Percentiles rank a stretch among this genome's conserved stretches.
Conservation (phyloP, 495 filamentous ascomycete species). For the Annulohypoxylon stygium region DNA sequence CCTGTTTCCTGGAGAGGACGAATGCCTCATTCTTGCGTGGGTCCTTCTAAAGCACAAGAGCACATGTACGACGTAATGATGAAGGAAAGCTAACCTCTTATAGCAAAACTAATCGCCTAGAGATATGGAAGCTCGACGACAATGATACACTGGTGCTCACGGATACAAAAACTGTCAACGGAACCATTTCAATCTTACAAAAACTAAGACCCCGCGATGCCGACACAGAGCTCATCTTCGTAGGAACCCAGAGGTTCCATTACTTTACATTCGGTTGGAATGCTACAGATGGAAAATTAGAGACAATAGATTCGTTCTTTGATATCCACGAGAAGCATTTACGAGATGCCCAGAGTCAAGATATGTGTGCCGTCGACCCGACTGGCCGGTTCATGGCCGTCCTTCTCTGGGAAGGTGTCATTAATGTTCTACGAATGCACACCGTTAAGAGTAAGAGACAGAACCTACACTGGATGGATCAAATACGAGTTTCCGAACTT, state of each 20-base stretch:
- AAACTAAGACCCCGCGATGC: conserved; percentile 81
- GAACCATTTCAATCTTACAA: conserved; percentile 86
- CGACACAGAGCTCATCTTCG: conserved; percentile 86
- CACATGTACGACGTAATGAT: conserved; percentile 17
- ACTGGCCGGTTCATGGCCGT: conserved; percentile 83
- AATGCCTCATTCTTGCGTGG: conserved; percentile 90
- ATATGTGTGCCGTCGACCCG: conserved; percentile 86
- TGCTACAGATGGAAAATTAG: conserved; percentile 67
- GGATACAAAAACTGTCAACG: conserved; percentile 78
- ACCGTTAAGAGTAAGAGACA: conserved; percentile 67
- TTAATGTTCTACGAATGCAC: conserved; percentile 74
- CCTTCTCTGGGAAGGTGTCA: conserved; percentile 88
- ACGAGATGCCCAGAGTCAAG: conserved; percentile 79
- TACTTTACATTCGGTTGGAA: conserved; percentile 95
- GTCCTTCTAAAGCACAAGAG: conserved; percentile 43
- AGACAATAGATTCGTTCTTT: conserved; percentile 76
- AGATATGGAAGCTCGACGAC: conserved; percentile 75
- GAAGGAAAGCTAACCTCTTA: conserved; percentile 17
- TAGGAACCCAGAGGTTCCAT: conserved; percentile 88
- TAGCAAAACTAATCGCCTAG: conserved; percentile 92
- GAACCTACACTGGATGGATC: conserved; percentile 75
- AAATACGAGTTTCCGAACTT: conserved; percentile 85
- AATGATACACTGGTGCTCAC: conserved; percentile 63
- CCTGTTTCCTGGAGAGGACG: conserved; percentile 77
- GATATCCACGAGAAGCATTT: conserved; percentile 84